Base-by-base conservation (phyloP, 2,329 filamentous ascomycete species). In the Fusarium tuaranense region DNA sequence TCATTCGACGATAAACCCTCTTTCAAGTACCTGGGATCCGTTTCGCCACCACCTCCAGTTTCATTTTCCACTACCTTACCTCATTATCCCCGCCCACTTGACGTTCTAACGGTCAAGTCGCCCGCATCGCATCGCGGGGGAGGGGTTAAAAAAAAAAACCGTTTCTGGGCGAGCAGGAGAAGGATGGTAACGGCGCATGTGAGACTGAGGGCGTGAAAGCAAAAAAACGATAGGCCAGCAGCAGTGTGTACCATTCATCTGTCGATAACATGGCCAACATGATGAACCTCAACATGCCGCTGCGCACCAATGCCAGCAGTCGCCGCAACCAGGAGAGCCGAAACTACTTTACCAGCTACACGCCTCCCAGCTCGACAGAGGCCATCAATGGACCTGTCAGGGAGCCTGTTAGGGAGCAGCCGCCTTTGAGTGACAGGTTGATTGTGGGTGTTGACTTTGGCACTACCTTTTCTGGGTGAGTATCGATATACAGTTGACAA, bases 361-460 rank as follows among this genome's bases (percentile, higher is more conserved):
- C 88, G 13, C 85, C 87, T 53, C 85, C 87, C 30, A 88, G 88
- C 39, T 89, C 88, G 22, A 88, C 90, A 1, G 90, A 92, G 80
- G 90, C 90, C 55, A 91, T 92, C 82, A 88, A 90, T 79, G 89
- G 89, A 5, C 89, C 90, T 16, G 85, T 90, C 32, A 86, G 89
- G 69, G 90, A 91, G 75, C 87, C 88, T 30, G 83, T 85, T 30
- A 83, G 86, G 76, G 89, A 90, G 76, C 84, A 87, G 67, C 82
- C 86, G 34, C 84, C 87, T 13, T 80, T 87, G 57, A 87, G 84
- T 73, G 92, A 94, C 79, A 87, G 92, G 65, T 83, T 95, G 75
- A 93, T 95, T 76, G 92, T 95, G 38, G 94, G 93, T 9, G 90
- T 95, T 9, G 94, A 95, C 81, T 95, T 95, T 84, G 94, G 94